Percentiles rank a stretch among this genome's conserved stretches.
Evolutionary conservation across 345 rosid species (phyloP).

Genomic region (Citrus mangshanensis): DNA sequence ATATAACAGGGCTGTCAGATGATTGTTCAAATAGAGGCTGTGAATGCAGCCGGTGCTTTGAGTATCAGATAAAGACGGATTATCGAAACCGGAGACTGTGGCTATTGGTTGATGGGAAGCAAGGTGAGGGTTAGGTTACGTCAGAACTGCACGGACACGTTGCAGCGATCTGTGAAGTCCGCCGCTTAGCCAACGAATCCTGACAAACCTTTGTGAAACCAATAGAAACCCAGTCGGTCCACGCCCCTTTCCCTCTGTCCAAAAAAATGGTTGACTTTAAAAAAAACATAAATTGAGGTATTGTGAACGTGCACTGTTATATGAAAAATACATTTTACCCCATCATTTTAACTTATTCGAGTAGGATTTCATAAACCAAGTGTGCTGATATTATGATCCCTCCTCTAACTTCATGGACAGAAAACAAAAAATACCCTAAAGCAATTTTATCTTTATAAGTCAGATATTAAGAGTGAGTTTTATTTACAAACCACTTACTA

Average conservation of each 20-base stretch:
- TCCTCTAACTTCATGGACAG: too few species aligned
- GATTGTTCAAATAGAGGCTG: background rate
- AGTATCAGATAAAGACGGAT: background rate
- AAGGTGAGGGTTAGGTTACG: constrained; percentile 5
- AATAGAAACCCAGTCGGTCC: constrained; percentile 3
- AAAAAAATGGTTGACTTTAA: too few species aligned
- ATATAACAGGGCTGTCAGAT: background rate
- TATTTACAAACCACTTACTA: too few species aligned
- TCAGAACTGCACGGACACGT: constrained; percentile 31
- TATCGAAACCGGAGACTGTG: constrained; percentile 18
- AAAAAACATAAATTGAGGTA: too few species aligned
- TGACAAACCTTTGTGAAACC: constrained; percentile 3
- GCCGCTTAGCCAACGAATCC: constrained; percentile 32
- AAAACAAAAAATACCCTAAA: too few species aligned
- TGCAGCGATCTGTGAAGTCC: background rate
- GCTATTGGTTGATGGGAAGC: constrained; percentile 18
- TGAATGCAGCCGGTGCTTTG: background rate
- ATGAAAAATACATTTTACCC: too few species aligned
- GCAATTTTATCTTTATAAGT: too few species aligned
- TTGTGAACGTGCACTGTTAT: too few species aligned
- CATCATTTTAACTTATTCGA: background rate
- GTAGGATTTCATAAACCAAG: background rate
- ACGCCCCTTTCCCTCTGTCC: background rate
- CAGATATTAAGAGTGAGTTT: too few species aligned
- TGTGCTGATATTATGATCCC: too few species aligned